A percentile compares a stretch with the other conserved stretches of the same genome.
Evolutionary conservation across 2,329 filamentous ascomycete species (phyloP).

Genomic region (Colletotrichum lupini): DNA sequence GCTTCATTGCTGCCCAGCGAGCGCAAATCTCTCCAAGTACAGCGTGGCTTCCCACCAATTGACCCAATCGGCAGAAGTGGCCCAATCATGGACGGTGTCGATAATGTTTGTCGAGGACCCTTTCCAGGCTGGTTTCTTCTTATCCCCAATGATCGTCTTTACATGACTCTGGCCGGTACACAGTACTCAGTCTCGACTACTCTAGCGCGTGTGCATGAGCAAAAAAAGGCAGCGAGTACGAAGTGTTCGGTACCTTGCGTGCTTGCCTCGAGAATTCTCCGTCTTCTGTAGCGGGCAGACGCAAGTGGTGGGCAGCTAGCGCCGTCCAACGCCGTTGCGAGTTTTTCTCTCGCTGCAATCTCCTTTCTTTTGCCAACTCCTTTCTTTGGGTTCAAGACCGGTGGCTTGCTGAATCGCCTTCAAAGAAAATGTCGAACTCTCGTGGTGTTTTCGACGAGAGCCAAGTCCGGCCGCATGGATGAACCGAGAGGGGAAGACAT

Average conservation of each 20-base stretch:
- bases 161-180: slow-evolving; percentile 15
- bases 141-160: slow-evolving; percentile 24
- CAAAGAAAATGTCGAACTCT: neutral
- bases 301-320: slow-evolving; percentile 2
- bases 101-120: slow-evolving; percentile 3
- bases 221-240: neutral
- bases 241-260: neutral
- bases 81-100: neutral
- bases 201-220: neutral
- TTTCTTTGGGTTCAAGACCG: neutral
- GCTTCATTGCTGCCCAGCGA: neutral
- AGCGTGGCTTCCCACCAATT: neutral
- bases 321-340: neutral
- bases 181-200: neutral
- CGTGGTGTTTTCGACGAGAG: neutral
- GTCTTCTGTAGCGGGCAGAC: slow-evolving; percentile 9
- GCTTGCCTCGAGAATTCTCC: neutral
- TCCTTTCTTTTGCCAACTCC: neutral
- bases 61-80: neutral
- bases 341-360: neutral
- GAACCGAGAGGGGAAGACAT: neutral
- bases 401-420: neutral
- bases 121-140: slow-evolving; percentile 8
- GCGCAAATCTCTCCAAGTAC: neutral
- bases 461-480: neutral